These are phyloP conservation scores for Raphanus sativus DNA, from an alignment of 345 rosid species.

Conservation along the genomic window DNA sequence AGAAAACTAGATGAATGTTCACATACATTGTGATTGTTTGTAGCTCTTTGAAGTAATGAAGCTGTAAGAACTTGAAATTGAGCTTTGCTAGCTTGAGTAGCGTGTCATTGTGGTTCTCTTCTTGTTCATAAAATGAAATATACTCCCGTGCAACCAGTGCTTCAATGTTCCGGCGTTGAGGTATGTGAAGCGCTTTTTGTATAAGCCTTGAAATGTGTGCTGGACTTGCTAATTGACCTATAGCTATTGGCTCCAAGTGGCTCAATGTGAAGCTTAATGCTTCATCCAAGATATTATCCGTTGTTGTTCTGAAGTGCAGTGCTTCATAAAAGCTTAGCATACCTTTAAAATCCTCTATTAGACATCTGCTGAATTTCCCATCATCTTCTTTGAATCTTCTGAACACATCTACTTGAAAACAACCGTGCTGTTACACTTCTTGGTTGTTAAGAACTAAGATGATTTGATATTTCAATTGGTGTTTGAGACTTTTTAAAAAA, in stretches of 20 bases:
- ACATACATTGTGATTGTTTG: slow-evolving; percentile 14
- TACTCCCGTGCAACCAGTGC: slow-evolving; percentile 12
- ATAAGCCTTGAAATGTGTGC: background rate
- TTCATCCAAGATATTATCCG: slow-evolving; percentile 41
- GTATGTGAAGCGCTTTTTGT: slow-evolving; percentile 7
- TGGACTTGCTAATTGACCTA: background rate
- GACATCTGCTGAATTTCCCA: slow-evolving; percentile 13
- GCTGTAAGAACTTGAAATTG: slow-evolving; percentile 17
- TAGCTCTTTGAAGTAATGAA: slow-evolving; percentile 16
- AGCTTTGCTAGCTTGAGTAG: no score
- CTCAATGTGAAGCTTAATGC: slow-evolving; percentile 12
- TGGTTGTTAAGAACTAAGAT: no score
- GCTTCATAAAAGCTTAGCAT: slow-evolving; percentile 48
- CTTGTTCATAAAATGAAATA: slow-evolving; percentile 17
- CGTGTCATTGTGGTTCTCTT: background rate
- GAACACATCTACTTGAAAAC: slow-evolving; percentile 37
- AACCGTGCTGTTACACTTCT: background rate
- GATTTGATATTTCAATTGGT: no score
- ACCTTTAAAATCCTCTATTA: slow-evolving; percentile 31
- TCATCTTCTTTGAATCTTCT: slow-evolving; percentile 28
- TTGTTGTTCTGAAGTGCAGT: slow-evolving; percentile 22
- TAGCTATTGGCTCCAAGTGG: background rate
- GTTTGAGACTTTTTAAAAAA: no score
- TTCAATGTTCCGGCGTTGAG: background rate
- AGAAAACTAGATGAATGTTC: background rate